Base-by-base conservation (phyloP, 257 asterid species). In the Voacanga thouarsii region DNA sequence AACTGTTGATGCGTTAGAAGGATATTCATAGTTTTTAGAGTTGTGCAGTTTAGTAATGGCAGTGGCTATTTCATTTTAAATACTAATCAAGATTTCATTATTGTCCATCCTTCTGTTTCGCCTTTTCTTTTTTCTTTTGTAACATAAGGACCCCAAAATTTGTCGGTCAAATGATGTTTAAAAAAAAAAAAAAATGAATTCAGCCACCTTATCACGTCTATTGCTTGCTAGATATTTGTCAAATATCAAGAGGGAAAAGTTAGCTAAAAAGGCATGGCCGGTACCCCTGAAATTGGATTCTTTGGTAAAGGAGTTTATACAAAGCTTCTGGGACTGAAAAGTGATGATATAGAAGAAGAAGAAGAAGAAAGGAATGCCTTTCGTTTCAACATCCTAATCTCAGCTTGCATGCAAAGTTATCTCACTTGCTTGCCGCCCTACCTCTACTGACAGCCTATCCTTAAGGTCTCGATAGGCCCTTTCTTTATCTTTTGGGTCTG, bases 291-390 rank as follows among this genome's bases (percentile, higher is more conserved):
- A 57, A 57, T 21, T 53, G 21, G 12, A n/a, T 60, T 24, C 24
- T 1, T 53, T n/a, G 24, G 56, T n/a, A 72, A 57, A 41, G 60
- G 37, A 30, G 53, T 23, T 47, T 45, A 45, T 16, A 30, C 11
- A 63, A 28, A 24, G 44, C 50, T 76, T 76, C 26, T 60, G 57
- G 19, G n/a, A 24, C 7, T 33, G 53, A 60, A 72, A 57, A 71
- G 75, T 81, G 63, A 43, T 67, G 53, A 19, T 3, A n/a, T n/a
- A n/a, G n/a, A n/a, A n/a, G n/a, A n/a, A n/a, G 51, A 60, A 72
- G 76, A 72, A 78, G 81, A 89, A 88, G 93, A 84, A 88, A 90
- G 80, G 90, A 71, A 89, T 90, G 87, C 33, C 86, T 86, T 80
- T 78, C 56, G 74, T 80, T 78, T 50, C 73, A 78, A 83, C 90